A percentile compares a stretch with the other conserved stretches of the same genome.
phyloP scores from a whole-genome alignment of 2,329 filamentous ascomycete species.

The Blastomyces emzantsi region DNA sequence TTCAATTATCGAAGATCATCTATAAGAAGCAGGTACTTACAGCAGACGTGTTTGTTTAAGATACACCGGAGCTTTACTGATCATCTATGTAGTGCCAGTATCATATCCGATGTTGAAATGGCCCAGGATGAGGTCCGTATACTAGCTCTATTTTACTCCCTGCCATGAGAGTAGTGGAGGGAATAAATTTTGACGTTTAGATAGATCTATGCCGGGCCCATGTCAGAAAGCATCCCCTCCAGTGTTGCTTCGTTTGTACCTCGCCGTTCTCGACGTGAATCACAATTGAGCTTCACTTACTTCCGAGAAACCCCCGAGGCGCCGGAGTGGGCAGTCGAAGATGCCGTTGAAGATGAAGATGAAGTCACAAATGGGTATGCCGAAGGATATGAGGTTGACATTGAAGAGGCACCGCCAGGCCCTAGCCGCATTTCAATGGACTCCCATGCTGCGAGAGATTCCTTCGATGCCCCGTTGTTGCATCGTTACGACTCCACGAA shows the following conservation, averaged over 20 bases:
- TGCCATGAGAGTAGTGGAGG: slow-evolving; percentile 10
- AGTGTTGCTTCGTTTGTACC: slow-evolving; percentile 89
- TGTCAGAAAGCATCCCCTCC: slow-evolving; percentile 92
- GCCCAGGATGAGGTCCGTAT: slow-evolving; percentile 74
- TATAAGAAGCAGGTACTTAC: slow-evolving; percentile 33
- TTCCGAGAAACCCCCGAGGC: slow-evolving; percentile 64
- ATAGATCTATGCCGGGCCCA: slow-evolving; percentile 76
- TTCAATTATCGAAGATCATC: slow-evolving; percentile 19
- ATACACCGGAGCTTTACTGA: not conserved
- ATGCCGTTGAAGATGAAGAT: slow-evolving; percentile 37
- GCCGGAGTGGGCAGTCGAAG: slow-evolving; percentile 43
- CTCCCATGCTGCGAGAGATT: slow-evolving; percentile 34
- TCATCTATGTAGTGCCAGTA: slow-evolving; percentile 41
- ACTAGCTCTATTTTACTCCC: not conserved
- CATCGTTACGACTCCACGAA: slow-evolving; percentile 61
- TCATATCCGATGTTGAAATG: slow-evolving; percentile 97
- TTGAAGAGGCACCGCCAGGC: slow-evolving; percentile 7
- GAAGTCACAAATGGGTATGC: slow-evolving; percentile 24
- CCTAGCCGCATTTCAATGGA: slow-evolving; percentile 11
- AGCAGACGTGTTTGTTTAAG: not conserved
- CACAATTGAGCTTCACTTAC: slow-evolving; percentile 80
- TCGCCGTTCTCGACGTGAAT: slow-evolving; percentile 70
- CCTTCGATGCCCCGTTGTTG: slow-evolving; percentile 53
- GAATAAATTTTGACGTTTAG: not conserved
- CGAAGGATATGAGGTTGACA: slow-evolving; percentile 24